Evolutionary conservation across 2,329 filamentous ascomycete species (phyloP).

Genomic region (Furcasterigmium furcatum): DNA sequence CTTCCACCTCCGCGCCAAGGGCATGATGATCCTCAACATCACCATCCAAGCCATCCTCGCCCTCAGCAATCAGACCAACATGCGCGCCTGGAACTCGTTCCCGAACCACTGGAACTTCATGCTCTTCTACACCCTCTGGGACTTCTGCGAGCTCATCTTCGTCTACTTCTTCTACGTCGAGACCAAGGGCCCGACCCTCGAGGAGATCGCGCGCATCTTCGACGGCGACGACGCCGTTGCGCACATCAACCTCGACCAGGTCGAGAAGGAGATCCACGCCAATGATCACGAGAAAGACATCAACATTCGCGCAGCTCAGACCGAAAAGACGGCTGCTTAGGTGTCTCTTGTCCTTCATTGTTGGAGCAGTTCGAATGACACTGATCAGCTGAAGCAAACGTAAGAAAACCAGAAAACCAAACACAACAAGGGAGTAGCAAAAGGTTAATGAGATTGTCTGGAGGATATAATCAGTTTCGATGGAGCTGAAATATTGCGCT

Average conservation of each 20-base stretch:
- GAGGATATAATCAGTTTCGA: no score
- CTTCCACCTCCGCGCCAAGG: slow-evolving; percentile 55
- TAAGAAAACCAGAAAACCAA: no score
- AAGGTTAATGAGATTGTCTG: no score
- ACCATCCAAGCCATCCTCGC: slow-evolving; percentile 59
- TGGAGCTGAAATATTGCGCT: no score
- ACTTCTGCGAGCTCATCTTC: slow-evolving; percentile 56
- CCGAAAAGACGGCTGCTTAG: slow-evolving; percentile 17
- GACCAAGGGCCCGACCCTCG: slow-evolving; percentile 67
- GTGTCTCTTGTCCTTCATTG: no score
- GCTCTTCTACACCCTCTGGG: slow-evolving; percentile 64
- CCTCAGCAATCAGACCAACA: slow-evolving; percentile 62
- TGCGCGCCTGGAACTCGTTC: slow-evolving; percentile 57
- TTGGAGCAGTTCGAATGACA: no score
- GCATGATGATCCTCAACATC: slow-evolving; percentile 64
- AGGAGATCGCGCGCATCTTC: slow-evolving; percentile 69
- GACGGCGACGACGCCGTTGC: slow-evolving; percentile 60
- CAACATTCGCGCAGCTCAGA: slow-evolving; percentile 11
- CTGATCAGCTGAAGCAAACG: no score
- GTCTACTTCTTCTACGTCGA: slow-evolving; percentile 68
- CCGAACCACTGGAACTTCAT: slow-evolving; percentile 63
- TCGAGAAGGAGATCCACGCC: slow-evolving; percentile 49
- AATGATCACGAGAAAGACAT: slow-evolving; percentile 31
- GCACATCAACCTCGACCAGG: slow-evolving; percentile 50
- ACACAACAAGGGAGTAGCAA: no score